Conservation (phyloP, 495 filamentous ascomycete species). For the Stereocaulon alpinum region DNA sequence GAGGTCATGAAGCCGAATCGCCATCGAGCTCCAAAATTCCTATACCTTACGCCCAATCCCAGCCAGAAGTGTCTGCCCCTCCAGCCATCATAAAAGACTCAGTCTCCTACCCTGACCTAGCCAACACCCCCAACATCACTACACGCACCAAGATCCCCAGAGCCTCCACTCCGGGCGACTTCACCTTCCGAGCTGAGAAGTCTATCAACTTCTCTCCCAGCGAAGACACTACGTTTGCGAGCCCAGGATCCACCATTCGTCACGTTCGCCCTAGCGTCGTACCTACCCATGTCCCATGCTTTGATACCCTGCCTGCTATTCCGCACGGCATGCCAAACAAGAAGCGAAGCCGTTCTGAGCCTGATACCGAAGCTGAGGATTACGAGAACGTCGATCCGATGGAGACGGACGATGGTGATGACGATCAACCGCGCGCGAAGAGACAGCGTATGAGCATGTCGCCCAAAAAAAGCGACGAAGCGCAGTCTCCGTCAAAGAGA, state of each 20-base stretch:
- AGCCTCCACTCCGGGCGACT: slow-evolving; percentile 35
- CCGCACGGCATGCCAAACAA: slow-evolving; percentile 66
- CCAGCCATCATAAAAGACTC: slow-evolving; percentile 26
- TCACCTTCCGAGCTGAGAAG: slow-evolving; percentile 50
- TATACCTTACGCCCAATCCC: slow-evolving; percentile 12
- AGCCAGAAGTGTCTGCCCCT: slow-evolving; percentile 1
- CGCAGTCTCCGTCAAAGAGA: slow-evolving; percentile 25
- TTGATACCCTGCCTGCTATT: slow-evolving; percentile 36
- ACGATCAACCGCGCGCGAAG: slow-evolving; percentile 32
- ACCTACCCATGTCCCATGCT: slow-evolving; percentile 15
- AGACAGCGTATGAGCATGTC: slow-evolving; percentile 29
- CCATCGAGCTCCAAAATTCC: slow-evolving; percentile 39
- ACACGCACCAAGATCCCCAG: slow-evolving; percentile 15
- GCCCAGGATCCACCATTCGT: slow-evolving; percentile 47
- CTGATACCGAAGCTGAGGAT: slow-evolving; percentile 25
- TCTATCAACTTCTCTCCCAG: slow-evolving; percentile 40
- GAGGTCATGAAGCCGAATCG: slow-evolving; percentile 31
- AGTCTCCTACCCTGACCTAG: slow-evolving; percentile 32
- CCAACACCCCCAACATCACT: slow-evolving; percentile 24
- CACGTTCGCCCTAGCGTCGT: slow-evolving; percentile 41
- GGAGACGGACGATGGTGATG: slow-evolving; percentile 28
- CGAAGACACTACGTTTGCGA: slow-evolving; percentile 12
- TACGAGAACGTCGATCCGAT: slow-evolving; percentile 24
- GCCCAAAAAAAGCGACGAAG: slow-evolving; percentile 28
- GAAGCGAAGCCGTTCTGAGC: slow-evolving; percentile 50